These are phyloP conservation scores for Novymonas esmeraldas DNA, from an alignment of 208 protist species.

Conservation along the genomic window DNA sequence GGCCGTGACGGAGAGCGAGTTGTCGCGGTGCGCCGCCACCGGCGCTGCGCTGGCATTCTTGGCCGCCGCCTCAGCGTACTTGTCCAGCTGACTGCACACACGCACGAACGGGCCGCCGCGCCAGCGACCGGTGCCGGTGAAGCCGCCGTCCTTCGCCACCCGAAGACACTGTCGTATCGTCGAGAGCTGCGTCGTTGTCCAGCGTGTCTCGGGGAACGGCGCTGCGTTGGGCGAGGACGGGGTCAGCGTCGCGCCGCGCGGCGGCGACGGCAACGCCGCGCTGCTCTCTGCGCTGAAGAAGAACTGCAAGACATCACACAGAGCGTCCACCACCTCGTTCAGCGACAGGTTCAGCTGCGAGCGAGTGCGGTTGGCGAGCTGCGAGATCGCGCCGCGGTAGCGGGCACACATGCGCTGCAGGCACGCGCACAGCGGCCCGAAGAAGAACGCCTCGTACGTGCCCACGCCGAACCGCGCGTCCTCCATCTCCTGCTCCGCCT, in stretches of 20 bases:
- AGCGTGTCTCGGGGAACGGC: conserved; percentile 10
- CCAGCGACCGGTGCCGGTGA: conserved; percentile 43
- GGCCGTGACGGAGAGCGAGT: neutral
- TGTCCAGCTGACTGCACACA: conserved; percentile 15
- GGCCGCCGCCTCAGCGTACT: neutral
- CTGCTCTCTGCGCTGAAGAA: conserved; percentile 1
- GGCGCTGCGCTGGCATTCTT: neutral
- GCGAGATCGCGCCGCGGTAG: conserved; percentile 29
- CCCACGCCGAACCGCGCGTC: conserved; percentile 24
- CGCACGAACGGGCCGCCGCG: conserved; percentile 30
- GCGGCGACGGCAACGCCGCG: neutral
- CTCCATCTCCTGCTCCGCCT: conserved; percentile 34
- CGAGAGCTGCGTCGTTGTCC: conserved; percentile 5
- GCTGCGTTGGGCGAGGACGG: neutral
- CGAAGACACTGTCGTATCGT: conserved; percentile 18
- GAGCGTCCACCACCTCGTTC: conserved; percentile 40
- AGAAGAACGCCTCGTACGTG: conserved; percentile 40
- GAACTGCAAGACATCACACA: conserved; percentile 42
- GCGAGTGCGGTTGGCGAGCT: conserved; percentile 35
- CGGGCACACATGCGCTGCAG: conserved; percentile 25
- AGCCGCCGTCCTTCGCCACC: conserved; percentile 30
- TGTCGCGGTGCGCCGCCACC: neutral
- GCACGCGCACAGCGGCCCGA: conserved; percentile 36
- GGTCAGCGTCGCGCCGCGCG: neutral
- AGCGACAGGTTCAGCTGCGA: conserved; percentile 32